Evolutionary conservation across 306 rosid genomes (phyloP), one percentile per base, ranked within the genome.

Genomic region (Acacia crassicarpa): DNA sequence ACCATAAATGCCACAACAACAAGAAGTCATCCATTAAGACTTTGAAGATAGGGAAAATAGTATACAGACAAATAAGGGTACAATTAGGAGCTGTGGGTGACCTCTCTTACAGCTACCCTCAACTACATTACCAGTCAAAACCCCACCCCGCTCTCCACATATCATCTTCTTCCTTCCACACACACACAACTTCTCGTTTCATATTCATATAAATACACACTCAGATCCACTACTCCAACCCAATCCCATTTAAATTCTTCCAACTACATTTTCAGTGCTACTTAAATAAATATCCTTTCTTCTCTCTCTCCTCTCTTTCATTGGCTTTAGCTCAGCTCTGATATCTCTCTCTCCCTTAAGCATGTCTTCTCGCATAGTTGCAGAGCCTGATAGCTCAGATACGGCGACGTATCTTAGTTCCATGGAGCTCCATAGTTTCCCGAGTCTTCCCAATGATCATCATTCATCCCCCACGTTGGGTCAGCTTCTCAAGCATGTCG

Each of bases 11-110:
- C 56, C 15, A 1, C 56, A 49, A 16, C 56, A 0, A 49, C 56
- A 16, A 49, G 15, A 49, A 49, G 20, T 8, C 56, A 17, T 49
- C 56, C n/a, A 49, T 46, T 46, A 46, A 48, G 16, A 48, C 53
- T 48, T 46, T 1, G 2, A 67, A 22, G 35, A 11, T 8, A 68
- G 49, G 17, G 46, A 67, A 3, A 32, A 20, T 5, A 7, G 25
- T 2, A 20, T 2, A 70, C 11, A 54, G 86, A 74, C 51, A 78
- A 84, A 38, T 56, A 58, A 58, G 15, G 22, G 59, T 80, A 22
- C 78, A 71, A 86, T 89, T 92, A 85, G 97, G 88, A 87, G 89
- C 85, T 90, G 78, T 91, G 81, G 98, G 95, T 92, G 83, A 93
- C 93, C 96, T 86, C 81, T 91, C 91, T 76, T 84, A 78, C 89